phyloP scores from a whole-genome alignment of 140 eudicot species.

The Stevia rebaudiana region DNA sequence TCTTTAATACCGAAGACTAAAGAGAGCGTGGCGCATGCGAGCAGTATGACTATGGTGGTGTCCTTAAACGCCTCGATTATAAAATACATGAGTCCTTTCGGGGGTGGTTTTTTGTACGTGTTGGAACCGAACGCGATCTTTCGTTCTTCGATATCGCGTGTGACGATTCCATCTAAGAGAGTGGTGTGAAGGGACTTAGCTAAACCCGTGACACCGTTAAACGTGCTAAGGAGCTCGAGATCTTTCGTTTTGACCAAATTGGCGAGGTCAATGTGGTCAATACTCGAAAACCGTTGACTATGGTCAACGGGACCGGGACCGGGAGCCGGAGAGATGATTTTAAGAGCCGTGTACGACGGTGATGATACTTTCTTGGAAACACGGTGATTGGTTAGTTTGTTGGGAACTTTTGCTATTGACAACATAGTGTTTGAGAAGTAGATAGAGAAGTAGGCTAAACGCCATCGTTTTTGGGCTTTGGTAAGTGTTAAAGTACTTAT shows the following conservation, averaged over 20 bases:
- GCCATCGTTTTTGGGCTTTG: conserved; percentile 66
- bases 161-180: conserved; percentile 27
- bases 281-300: conserved; percentile 15
- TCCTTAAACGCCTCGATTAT: conserved; percentile 50
- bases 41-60: conserved; percentile 42
- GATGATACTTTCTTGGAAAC: conserved; percentile 9
- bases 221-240: conserved; percentile 12
- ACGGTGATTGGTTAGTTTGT: conserved; percentile 5
- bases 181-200: conserved; percentile 35
- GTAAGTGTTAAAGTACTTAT: conserved; percentile 46
- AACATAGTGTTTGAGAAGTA: conserved; percentile 43
- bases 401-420: conserved; percentile 32
- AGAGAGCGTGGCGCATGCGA: conserved; percentile 48
- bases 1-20: conserved; percentile 57
- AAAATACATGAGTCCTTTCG: conserved; percentile 36
- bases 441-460: conserved; percentile 48
- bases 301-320: conserved; percentile 18
- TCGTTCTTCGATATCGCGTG: conserved; percentile 9
- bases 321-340: conserved; percentile 16
- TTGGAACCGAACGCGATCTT: conserved; percentile 41
- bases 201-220: conserved; percentile 43
- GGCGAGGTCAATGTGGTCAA: conserved; percentile 33
- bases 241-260: conserved; percentile 42
- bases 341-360: conserved; percentile 39
- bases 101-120: conserved; percentile 36